phyloP scores from a whole-genome alignment of 768 basidiomycete genomes.

The Macrolepiota albuminosa region DNA sequence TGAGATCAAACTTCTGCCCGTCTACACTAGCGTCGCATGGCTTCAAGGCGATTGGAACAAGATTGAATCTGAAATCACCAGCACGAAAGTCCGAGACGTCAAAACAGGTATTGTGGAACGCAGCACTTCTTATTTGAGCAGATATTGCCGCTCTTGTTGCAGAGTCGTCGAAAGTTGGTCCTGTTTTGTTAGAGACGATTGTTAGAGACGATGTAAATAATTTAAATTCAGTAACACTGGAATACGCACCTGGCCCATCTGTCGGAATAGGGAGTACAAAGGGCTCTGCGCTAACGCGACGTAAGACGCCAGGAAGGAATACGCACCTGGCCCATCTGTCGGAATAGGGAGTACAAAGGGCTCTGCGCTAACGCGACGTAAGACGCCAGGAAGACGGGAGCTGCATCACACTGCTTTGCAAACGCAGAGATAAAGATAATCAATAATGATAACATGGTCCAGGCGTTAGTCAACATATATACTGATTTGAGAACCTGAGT shows the following conservation, averaged over 20 bases:
- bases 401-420: slow-evolving; percentile 7
- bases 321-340: slow-evolving; percentile 17
- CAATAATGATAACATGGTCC: background rate
- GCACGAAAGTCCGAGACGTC: slow-evolving; percentile 26
- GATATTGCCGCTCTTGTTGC: slow-evolving; percentile 24
- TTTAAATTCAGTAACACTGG: background rate
- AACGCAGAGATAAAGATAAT: slow-evolving; percentile 4
- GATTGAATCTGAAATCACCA: slow-evolving; percentile 27
- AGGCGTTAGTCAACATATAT: background rate
- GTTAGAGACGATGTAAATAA: too few relatives aligned
- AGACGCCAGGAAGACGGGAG: background rate
- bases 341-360: slow-evolving; percentile 18
- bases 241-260: slow-evolving; percentile 15
- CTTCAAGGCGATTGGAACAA: slow-evolving; percentile 24
- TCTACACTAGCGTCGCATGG: slow-evolving; percentile 21
- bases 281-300: slow-evolving; percentile 10
- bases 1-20: slow-evolving; percentile 28
- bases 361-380: slow-evolving; percentile 10
- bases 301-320: background rate
- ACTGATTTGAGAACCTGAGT: background rate
- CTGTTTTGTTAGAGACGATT: slow-evolving; percentile 3
- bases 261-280: slow-evolving; percentile 18
- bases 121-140: slow-evolving; percentile 21
- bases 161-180: slow-evolving; percentile 24
- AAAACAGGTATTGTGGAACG: slow-evolving; percentile 22